Evolutionary conservation across 2,329 filamentous ascomycete species (phyloP), one percentile per base, ranked within the genome.

Genomic region (Coniochaeta prunicola): DNA sequence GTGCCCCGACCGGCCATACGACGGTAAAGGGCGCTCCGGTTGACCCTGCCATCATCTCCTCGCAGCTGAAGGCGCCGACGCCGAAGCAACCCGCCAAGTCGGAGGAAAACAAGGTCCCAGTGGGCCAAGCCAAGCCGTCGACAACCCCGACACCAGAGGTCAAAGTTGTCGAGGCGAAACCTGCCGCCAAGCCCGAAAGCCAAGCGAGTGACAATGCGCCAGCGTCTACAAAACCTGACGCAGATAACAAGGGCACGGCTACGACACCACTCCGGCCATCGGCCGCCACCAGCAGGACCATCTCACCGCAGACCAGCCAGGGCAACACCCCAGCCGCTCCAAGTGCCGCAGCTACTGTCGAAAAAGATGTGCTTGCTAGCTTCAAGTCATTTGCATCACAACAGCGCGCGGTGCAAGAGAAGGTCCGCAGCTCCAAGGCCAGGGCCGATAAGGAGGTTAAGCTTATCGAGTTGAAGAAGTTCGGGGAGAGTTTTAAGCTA

Each of bases 401-500:
- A 60, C 79, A 86, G 68, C 78, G 81, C 59, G 76, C 74, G 59
- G 80, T 78, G 60, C 79, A 79, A 6, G 82, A 86, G 66, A 82
- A 85, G 66, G 77, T 72, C 40, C 78, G 85, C 53, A 76, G 71
- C 62, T 81, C 74, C 65, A 87, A 86, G 70, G 80, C 80, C 10
- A 85, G 81, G 69, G 81, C 80, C 60, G 94, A 97, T 71, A 96
- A 96, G 71, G 91, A 92, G 64, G 86, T 94, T 64, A 97, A 96
- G 73, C 74, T 99, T 62, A 96, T 91, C 60, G 94, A 99, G 74
- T 76, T 99, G 59, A 96, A 94, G 79, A 96, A 93, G 69, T 99
- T 99, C 73, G 91, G 94, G 1, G 84, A 87, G 65, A 94, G 84
- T 70, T 99, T 99, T 80, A 97, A 97, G 76, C 83, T 99, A 19